Percentiles rank a stretch among this genome's conserved stretches.
phyloP scores from a whole-genome alignment of 257 asterid species.

The Verbascum thapsus region DNA sequence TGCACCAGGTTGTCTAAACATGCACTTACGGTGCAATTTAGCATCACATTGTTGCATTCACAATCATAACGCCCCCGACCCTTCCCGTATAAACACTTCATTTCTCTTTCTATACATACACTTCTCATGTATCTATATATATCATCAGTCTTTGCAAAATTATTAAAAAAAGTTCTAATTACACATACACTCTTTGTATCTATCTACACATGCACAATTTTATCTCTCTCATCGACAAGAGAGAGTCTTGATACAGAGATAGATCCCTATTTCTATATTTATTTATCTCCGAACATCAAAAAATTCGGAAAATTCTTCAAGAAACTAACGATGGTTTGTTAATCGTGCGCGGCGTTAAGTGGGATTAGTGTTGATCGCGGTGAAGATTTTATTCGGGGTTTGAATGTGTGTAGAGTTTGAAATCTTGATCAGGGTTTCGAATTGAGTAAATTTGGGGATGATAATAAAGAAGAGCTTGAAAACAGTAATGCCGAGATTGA shows the following conservation, averaged over 20 bases:
- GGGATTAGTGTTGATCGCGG: slow-evolving; percentile 31
- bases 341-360: neutral
- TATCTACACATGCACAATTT: neutral
- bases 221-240: slow-evolving; percentile 62
- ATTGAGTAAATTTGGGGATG: slow-evolving; percentile 51
- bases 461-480: slow-evolving; percentile 87
- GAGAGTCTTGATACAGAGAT: slow-evolving; percentile 61
- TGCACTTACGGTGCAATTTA: slow-evolving; percentile 38
- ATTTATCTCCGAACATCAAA: slow-evolving; percentile 28
- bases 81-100: slow-evolving; percentile 25
- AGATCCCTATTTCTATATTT: slow-evolving; percentile 69
- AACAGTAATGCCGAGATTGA: slow-evolving; percentile 94
- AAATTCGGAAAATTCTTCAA: slow-evolving; percentile 11
- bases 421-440: slow-evolving; percentile 51
- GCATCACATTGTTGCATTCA: slow-evolving; percentile 23
- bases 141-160: slow-evolving; percentile 16
- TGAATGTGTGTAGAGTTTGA: slow-evolving; percentile 36
- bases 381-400: too few relatives aligned
- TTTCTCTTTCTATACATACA: slow-evolving; percentile 41
- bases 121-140: slow-evolving; percentile 36
- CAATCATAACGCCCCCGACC: slow-evolving; percentile 37
- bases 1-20: too few relatives aligned
- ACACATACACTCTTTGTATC: slow-evolving; percentile 5
- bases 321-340: too few relatives aligned
- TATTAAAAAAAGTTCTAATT: slow-evolving; percentile 17